Percentiles rank a stretch among this genome's conserved stretches.
Evolutionary conservation across 306 rosid species (phyloP).

Genomic region (Trifolium fragiferum): DNA sequence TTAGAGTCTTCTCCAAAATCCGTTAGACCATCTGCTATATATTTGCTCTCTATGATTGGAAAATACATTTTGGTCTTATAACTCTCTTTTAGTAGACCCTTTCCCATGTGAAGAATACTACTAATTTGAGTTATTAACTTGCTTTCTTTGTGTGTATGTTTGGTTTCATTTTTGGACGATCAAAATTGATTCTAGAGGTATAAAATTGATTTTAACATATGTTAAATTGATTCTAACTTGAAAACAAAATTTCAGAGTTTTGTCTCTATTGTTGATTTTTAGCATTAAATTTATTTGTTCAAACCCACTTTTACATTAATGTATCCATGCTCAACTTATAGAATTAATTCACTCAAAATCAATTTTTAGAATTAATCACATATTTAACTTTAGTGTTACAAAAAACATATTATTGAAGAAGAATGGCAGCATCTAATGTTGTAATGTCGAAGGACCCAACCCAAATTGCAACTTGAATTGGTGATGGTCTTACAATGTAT

Average conservation of each 20-base stretch:
- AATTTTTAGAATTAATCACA: background rate
- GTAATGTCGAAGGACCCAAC: background rate
- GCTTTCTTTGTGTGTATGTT: background rate
- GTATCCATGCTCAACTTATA: too few species aligned
- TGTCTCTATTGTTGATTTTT: background rate
- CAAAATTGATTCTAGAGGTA: background rate
- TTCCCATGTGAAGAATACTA: background rate
- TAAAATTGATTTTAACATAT: background rate
- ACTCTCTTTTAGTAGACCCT: background rate
- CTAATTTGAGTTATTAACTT: background rate
- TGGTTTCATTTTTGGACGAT: background rate
- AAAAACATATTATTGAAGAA: background rate
- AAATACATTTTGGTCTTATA: too few species aligned
- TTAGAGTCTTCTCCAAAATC: too few species aligned
- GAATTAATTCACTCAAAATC: too few species aligned
- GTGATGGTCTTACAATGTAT: background rate
- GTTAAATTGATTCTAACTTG: background rate
- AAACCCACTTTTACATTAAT: too few species aligned
- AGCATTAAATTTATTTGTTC: too few species aligned
- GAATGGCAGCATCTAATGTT: background rate
- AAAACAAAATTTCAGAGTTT: too few species aligned
- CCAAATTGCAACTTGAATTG: background rate
- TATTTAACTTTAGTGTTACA: background rate
- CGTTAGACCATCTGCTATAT: too few species aligned
- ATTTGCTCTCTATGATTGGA: too few species aligned